A percentile compares a stretch with the other conserved stretches of the same genome.
Evolutionary conservation across 202 grass and related monocot genomes (phyloP).

Genomic region (Schoenoplectus triqueter): DNA sequence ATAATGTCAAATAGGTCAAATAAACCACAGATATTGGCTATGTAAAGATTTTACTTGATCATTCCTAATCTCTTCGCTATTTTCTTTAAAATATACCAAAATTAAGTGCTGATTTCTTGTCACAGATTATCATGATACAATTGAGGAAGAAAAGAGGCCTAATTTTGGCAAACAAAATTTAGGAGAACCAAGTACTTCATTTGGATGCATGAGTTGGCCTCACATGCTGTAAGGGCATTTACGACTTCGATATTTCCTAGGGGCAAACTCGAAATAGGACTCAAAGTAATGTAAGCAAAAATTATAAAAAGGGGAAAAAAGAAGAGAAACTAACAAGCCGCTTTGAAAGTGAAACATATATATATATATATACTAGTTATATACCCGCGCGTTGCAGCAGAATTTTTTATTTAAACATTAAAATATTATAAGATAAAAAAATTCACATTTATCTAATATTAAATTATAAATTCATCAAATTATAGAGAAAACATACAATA

Average conservation of each 20-base stretch:
- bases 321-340: not conserved
- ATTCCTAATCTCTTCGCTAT: not conserved
- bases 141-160: conserved; percentile 14
- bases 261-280: not conserved
- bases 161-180: not conserved
- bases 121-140: not conserved
- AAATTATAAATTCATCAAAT: too few relatives aligned
- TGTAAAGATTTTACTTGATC: not conserved
- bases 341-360: not conserved
- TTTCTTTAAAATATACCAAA: not conserved
- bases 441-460: too few relatives aligned
- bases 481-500: too few relatives aligned
- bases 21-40: not conserved
- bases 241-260: not conserved
- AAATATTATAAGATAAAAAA: too few relatives aligned
- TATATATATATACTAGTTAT: conserved; percentile 40
- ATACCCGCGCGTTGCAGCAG: too few relatives aligned
- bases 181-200: not conserved
- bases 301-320: not conserved
- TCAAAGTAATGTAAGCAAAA: not conserved
- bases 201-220: not conserved
- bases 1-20: not conserved
- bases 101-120: too few relatives aligned
- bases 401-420: too few relatives aligned
- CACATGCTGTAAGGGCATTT: not conserved